phyloP scores from a whole-genome alignment of 441 rosid genomes.

The Gossypium davidsonii region DNA sequence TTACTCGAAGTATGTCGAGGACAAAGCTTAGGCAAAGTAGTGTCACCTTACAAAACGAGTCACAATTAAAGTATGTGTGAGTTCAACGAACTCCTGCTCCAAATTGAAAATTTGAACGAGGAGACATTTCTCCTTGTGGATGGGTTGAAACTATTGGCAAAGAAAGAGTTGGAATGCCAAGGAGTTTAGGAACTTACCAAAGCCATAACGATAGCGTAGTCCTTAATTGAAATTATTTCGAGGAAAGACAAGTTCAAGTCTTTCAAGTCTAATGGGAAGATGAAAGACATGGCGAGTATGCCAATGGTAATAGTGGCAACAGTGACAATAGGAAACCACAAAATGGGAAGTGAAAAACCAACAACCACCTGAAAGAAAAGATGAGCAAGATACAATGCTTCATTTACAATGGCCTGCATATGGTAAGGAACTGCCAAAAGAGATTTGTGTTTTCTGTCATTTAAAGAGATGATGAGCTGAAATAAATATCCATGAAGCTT shows the following conservation, averaged over 20 bases:
- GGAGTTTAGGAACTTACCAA: not conserved
- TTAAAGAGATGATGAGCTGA: not conserved
- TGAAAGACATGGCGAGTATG: not conserved
- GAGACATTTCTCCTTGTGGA: not conserved
- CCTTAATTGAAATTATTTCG: not conserved
- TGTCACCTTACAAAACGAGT: not conserved
- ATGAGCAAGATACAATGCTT: not conserved
- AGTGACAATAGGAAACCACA: not conserved
- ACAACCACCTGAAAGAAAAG: not conserved
- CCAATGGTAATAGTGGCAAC: not conserved
- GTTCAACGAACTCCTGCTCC: not conserved
- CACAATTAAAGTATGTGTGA: not conserved
- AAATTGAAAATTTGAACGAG: not conserved
- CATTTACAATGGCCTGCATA: not conserved
- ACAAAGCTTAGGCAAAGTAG: not conserved
- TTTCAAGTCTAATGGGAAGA: not conserved
- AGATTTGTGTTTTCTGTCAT: not conserved
- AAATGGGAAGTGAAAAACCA: not conserved
- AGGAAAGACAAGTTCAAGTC: not conserved
- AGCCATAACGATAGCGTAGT: not conserved
- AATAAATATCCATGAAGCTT: not conserved
- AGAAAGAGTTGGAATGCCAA: not conserved
- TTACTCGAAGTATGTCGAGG: not conserved
- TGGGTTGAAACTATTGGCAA: not conserved
- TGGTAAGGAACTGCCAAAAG: not conserved